Base-by-base conservation (phyloP, 495 filamentous ascomycete species). In the Hypoxylon lienhwacheense region DNA sequence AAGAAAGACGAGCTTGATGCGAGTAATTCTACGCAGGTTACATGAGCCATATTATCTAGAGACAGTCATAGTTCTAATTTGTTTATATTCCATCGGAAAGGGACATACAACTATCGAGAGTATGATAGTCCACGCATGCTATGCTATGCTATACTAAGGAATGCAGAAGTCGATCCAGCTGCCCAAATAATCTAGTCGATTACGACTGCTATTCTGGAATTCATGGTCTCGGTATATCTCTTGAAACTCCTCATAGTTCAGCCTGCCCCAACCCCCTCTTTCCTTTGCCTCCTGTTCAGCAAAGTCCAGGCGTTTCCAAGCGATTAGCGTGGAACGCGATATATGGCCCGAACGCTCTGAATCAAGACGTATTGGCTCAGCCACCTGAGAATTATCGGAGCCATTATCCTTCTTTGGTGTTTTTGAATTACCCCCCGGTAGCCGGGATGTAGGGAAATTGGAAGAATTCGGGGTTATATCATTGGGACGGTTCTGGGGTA, bases 91-190 rank as follows among this genome's bases (percentile, higher is more conserved):
- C n/a, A n/a, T n/a, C n/a, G n/a, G n/a, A n/a, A n/a, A n/a, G n/a
- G n/a, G n/a, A n/a, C n/a, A n/a, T n/a, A n/a, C n/a, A n/a, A n/a
- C n/a, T n/a, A n/a, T n/a, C n/a, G n/a, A n/a, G n/a, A n/a, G n/a
- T n/a, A n/a, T n/a, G n/a, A n/a, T n/a, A n/a, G n/a, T n/a, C n/a
- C n/a, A n/a, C n/a, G n/a, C n/a, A n/a, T n/a, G n/a, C n/a, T n/a
- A n/a, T n/a, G n/a, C n/a, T n/a, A 22, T 3, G 35, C 28, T 33
- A 28, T 25, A 7, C 56, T 71, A 77, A 7, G 79, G 78, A 47
- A 82, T 80, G 61, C 79, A 82, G 63, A 91, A 87, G 67, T 93
- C 89, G 63, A 91, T 90, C 90, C 90, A 95, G 47, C 77, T 85
- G 12, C 85, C 87, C 24, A 93, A 74, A 70, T 92, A 93, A 42